Conservation (phyloP, 225 moss, liverwort and hornwort genomes). For the Pseudisothecium myosuroides region DNA sequence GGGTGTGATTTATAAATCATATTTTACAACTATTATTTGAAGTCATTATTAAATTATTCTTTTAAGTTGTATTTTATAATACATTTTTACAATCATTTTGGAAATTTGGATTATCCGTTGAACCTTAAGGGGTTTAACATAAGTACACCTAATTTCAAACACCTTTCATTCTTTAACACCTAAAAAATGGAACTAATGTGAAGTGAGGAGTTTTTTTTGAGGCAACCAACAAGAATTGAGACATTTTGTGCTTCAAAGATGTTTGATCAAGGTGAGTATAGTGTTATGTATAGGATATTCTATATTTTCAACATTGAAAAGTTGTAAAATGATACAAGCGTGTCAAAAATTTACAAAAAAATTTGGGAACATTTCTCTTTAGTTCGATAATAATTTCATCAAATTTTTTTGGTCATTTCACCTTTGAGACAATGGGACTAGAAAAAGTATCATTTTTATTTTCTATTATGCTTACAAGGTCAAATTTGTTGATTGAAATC, state of each 20-base stretch:
- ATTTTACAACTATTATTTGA: too few species aligned
- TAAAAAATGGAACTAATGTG: neutral
- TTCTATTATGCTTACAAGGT: neutral
- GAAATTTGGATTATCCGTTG: neutral
- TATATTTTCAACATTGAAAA: neutral
- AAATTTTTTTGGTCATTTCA: neutral
- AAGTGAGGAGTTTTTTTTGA: neutral
- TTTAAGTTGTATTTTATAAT: too few species aligned
- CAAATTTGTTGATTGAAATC: neutral
- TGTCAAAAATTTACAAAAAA: neutral
- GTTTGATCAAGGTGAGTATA: neutral
- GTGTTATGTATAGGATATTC: neutral
- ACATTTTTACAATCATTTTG: neutral
- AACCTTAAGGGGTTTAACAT: neutral
- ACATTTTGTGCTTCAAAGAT: neutral
- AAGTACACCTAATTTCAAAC: neutral
- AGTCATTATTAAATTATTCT: too few species aligned
- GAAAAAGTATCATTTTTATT: neutral
- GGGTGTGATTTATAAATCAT: too few species aligned
- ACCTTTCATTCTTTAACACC: neutral
- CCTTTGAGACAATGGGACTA: neutral
- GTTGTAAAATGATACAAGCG: accelerated
- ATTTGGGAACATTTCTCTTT: neutral
- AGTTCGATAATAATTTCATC: neutral
- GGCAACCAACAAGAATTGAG: neutral